These are phyloP conservation scores for Periconia sp. DNA, from an alignment of 2,329 filamentous ascomycete genomes.

Conservation along the genomic window DNA sequence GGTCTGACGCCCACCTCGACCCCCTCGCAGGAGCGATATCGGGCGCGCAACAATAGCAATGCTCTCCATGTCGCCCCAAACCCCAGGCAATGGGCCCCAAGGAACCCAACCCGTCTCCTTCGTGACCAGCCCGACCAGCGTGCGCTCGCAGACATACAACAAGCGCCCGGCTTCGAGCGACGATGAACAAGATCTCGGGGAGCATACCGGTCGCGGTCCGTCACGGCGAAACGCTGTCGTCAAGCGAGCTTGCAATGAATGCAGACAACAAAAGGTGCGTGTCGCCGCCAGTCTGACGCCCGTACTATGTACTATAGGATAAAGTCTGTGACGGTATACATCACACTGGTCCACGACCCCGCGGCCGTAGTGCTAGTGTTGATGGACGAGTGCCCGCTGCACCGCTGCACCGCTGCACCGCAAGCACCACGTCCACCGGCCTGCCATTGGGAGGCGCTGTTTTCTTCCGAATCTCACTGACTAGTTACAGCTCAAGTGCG, in stretches of 20 bases:
- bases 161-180: slow-evolving; percentile 46
- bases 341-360: slow-evolving; percentile 1
- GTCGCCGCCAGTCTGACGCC: not conserved
- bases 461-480: too few relatives aligned
- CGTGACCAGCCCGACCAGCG: slow-evolving; percentile 35
- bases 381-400: too few relatives aligned
- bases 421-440: too few relatives aligned
- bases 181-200: slow-evolving; percentile 37
- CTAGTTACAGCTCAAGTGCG: slow-evolving; percentile 72
- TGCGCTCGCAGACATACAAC: slow-evolving; percentile 42
- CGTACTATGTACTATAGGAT: too few relatives aligned
- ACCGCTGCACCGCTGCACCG: too few relatives aligned
- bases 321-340: too few relatives aligned
- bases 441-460: too few relatives aligned
- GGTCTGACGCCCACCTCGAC: not conserved
- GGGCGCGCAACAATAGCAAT: slow-evolving; percentile 15
- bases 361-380: too few relatives aligned
- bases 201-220: slow-evolving; percentile 10
- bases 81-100: slow-evolving; percentile 25
- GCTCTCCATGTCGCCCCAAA: slow-evolving; percentile 39
- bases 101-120: slow-evolving; percentile 32
- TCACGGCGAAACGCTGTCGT: slow-evolving; percentile 40
- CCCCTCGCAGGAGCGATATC: slow-evolving; percentile 8
- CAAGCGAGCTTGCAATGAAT: slow-evolving; percentile 85
- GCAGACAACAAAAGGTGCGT: slow-evolving; percentile 81